These are phyloP conservation scores for Pythium volutum DNA, from an alignment of 352 stramenopile genomes.

Conservation along the genomic window DNA sequence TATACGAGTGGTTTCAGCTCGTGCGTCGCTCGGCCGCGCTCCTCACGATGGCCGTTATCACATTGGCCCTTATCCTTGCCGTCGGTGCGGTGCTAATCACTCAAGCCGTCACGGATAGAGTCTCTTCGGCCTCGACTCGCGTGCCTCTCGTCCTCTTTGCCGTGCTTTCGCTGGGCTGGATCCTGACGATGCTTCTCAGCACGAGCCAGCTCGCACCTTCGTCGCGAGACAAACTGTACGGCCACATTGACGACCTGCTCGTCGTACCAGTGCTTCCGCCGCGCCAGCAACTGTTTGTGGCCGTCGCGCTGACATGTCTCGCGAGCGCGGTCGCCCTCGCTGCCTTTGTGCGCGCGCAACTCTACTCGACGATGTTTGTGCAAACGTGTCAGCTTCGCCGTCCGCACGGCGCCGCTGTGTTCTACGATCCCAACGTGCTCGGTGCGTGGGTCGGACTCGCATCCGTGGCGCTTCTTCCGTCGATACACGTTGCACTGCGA, in stretches of 20 bases:
- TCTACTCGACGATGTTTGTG: constrained; percentile 64
- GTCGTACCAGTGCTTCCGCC: constrained; percentile 25
- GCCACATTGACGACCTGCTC: constrained; percentile 30
- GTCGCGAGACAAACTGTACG: constrained; percentile 35
- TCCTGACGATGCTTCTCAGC: constrained; percentile 37
- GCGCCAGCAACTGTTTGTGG: constrained; percentile 25
- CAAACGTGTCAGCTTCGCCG: constrained; percentile 48
- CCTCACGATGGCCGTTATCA: constrained; percentile 7
- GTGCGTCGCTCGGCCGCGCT: constrained; percentile 15
- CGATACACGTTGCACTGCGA: constrained; percentile 6
- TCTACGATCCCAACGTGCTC: constrained; percentile 48
- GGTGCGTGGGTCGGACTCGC: constrained; percentile 24
- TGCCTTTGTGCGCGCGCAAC: constrained; percentile 63
- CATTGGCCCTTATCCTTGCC: constrained; percentile 9
- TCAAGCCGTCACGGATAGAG: not conserved
- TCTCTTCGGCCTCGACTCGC: not conserved
- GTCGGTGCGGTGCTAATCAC: constrained; percentile 6
- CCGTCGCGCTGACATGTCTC: constrained; percentile 24
- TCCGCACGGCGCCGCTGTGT: constrained; percentile 19
- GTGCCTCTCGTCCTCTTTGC: constrained; percentile 20
- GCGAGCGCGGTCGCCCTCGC: constrained; percentile 38
- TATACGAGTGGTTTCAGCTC: constrained; percentile 11
- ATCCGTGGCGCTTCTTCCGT: constrained; percentile 13
- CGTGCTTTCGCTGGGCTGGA: constrained; percentile 41
- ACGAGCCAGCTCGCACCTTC: constrained; percentile 43